These are phyloP conservation scores for Xylariomycetidae sp. DNA, from an alignment of 2,329 filamentous ascomycete species.

Conservation along the genomic window DNA sequence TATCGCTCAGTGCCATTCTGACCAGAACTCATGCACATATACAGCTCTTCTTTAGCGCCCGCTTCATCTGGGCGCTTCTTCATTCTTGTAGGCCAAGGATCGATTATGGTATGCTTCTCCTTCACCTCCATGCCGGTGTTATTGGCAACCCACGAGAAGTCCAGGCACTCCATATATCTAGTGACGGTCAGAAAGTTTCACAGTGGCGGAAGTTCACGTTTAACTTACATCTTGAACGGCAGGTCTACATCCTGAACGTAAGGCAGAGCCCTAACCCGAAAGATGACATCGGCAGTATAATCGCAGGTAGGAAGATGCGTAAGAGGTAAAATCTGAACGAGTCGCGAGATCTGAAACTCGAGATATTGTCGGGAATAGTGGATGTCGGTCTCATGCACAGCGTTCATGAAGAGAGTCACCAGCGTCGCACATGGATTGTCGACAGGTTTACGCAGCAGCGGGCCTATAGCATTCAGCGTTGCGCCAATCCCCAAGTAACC, in stretches of 20 bases:
- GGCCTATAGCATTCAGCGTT: constrained; percentile 4
- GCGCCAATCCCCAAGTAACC: constrained; percentile 1
- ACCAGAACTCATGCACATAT: constrained; percentile 3
- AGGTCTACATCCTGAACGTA: constrained; percentile 6
- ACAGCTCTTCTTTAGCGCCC: constrained; percentile 8
- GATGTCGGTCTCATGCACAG: not conserved
- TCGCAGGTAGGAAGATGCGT: too few relatives aligned
- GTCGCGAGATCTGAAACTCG: too few relatives aligned
- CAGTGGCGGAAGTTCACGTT: not conserved
- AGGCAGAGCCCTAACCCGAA: not conserved
- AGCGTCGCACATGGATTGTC: constrained; percentile 4
- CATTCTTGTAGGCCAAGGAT: constrained; percentile 10
- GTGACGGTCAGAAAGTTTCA: not conserved
- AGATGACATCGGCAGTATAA: too few relatives aligned
- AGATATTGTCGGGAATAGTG: too few relatives aligned
- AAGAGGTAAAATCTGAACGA: too few relatives aligned
- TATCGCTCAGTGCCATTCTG: constrained; percentile 12
- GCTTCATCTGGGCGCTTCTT: too few relatives aligned
- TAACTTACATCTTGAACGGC: constrained; percentile 8
- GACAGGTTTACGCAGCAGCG: not conserved
- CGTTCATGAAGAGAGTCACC: constrained; percentile 6
- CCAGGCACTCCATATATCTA: constrained; percentile 5
- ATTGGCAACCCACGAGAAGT: constrained; percentile 1
- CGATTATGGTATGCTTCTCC: constrained; percentile 8
- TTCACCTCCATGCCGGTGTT: constrained; percentile 10